These are phyloP conservation scores for Hymenoscyphus infarciens DNA, from an alignment of 2,329 filamentous ascomycete genomes.

Conservation along the genomic window DNA sequence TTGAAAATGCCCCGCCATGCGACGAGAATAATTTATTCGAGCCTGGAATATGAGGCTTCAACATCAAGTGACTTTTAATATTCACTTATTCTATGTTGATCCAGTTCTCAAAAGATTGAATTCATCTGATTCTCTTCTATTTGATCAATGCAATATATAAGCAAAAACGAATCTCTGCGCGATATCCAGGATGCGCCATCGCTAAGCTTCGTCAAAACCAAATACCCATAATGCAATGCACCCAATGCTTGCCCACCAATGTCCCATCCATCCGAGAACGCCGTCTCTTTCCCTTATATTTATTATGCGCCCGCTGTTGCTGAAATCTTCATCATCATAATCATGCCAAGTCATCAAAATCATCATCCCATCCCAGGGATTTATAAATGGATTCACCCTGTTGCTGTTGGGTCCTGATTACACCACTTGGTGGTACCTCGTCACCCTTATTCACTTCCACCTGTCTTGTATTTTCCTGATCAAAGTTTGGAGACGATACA, in stretches of 20 bases:
- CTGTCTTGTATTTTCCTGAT: conserved; percentile 24
- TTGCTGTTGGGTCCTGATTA: conserved; percentile 5
- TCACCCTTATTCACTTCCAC: conserved; percentile 2
- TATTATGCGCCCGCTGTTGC: neutral
- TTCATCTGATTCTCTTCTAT: neutral
- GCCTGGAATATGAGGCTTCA: neutral
- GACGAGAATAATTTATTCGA: neutral
- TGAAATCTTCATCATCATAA: conserved; percentile 8
- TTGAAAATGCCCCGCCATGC: conserved; percentile 1
- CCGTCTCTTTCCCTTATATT: conserved; percentile 3
- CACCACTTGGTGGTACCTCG: neutral
- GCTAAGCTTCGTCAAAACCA: conserved; percentile 17
- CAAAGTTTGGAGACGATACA: conserved; percentile 8
- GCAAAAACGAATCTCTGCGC: conserved; percentile 10
- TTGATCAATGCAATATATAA: conserved; percentile 1
- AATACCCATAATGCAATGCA: neutral
- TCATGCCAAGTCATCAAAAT: conserved; percentile 33
- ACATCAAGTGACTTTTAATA: neutral
- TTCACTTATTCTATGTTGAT: neutral
- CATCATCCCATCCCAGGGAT: conserved; percentile 38
- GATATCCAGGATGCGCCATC: conserved; percentile 14
- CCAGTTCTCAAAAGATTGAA: no score
- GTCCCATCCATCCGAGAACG: neutral
- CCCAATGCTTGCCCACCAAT: conserved; percentile 6
- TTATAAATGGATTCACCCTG: conserved; percentile 36